Evolutionary conservation across 2,329 filamentous ascomycete genomes (phyloP).

Genomic region (Fusarium buharicum): DNA sequence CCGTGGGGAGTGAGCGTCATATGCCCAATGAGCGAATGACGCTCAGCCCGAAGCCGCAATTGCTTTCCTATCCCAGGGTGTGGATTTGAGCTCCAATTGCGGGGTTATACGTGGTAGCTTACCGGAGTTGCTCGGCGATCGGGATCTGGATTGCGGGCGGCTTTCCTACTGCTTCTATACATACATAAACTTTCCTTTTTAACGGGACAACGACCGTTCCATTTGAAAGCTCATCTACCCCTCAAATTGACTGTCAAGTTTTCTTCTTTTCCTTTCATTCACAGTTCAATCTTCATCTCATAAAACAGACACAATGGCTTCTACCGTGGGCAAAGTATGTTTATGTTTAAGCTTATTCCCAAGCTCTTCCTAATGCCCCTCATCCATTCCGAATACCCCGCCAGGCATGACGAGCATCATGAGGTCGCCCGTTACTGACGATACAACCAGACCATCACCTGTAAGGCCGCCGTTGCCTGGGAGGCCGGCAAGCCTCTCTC

Average conservation of each 20-base stretch:
- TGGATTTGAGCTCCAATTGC: slow-evolving; percentile 45
- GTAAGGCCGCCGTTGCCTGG: slow-evolving; percentile 98
- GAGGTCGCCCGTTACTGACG: slow-evolving; percentile 31
- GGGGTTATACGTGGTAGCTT: slow-evolving; percentile 37
- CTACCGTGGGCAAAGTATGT: slow-evolving; percentile 64
- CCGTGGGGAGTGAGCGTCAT: slow-evolving; percentile 8
- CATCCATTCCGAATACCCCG: slow-evolving; percentile 37
- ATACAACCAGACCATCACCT: slow-evolving; percentile 80
- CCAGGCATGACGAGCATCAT: slow-evolving; percentile 8
- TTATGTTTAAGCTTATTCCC: slow-evolving; percentile 47
- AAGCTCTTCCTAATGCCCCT: slow-evolving; percentile 26
- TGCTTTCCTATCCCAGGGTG: slow-evolving; percentile 43
- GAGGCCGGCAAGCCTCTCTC: slow-evolving; percentile 89
- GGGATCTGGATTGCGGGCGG: slow-evolving; percentile 40
- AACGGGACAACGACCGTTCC: background rate
- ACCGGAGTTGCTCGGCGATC: slow-evolving; percentile 47
- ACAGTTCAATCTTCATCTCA: slow-evolving; percentile 28
- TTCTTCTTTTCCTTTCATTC: slow-evolving; percentile 23
- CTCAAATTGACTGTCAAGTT: slow-evolving; percentile 29
- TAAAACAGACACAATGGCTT: slow-evolving; percentile 55
- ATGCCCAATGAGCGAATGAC: slow-evolving; percentile 31
- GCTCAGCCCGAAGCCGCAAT: slow-evolving; percentile 28
- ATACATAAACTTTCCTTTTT: slow-evolving; percentile 39
- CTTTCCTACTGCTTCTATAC: slow-evolving; percentile 34
- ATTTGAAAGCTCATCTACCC: slow-evolving; percentile 26